Evolutionary conservation across 352 stramenopile species (phyloP), one percentile per base, ranked within the genome.

Genomic region (Pythium inflatum): DNA sequence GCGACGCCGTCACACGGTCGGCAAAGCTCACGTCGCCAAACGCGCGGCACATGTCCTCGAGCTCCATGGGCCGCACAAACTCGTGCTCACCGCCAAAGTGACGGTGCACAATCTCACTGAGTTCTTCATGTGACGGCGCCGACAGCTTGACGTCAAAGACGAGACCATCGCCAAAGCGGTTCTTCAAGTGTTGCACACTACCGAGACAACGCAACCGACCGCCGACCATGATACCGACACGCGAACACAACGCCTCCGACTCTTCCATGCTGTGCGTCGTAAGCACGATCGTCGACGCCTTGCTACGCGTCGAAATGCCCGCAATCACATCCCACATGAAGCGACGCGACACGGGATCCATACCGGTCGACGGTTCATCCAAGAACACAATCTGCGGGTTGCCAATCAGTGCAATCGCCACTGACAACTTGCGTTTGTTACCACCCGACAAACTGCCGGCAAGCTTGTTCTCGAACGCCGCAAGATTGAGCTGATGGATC

Each of bases 211-310:
- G 81, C 43, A 94, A 56, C 20, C 77, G 80, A 36, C 87, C 87
- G 43, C 85, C 80, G 0, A 92, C 87, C 82, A 99, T 97, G 69
- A 99, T 99, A 18, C 88, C 95, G 53, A 99, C 95, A 30, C 94
- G 88, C n/a, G 93, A 91, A 66, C 94, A 98, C 7, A 99, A 79
- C 18, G 89, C 89, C 62, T 99, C 97, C n/a, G 86, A 97, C 72
- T 99, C 96, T 60, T 98, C 87, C 97, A 99, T 99, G 61, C 89
- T 97, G 79, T 99, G 96, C 2, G 94, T 99, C 13, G 96, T 98
- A 48, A 98, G 81, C 38, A 98, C 81, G 59, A 98, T 92, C 28
- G 86, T 92, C 22, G 85, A 86, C 56, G 89, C 74, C 48, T 93
- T 87, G 62, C 78, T 70, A 36, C 76, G 67, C 0, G 84, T 93